Base-by-base conservation (phyloP, 2,329 filamentous ascomycete species). In the Chaetomium olivaceum region DNA sequence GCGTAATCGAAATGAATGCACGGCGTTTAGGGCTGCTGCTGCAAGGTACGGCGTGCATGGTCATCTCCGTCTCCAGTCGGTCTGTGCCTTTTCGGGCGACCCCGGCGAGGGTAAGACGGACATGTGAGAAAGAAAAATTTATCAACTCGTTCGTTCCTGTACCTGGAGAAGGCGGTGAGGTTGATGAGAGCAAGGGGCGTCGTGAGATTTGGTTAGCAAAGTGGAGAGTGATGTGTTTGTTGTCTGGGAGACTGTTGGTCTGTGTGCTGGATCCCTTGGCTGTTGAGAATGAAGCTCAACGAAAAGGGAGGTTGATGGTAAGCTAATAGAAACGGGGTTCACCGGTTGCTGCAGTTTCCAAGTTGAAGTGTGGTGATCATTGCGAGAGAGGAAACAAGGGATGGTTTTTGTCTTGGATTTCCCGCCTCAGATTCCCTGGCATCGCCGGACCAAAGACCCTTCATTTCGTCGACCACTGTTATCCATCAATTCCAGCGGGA, bases 201-300 rank as follows among this genome's bases (percentile, higher is more conserved):
- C 36, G 31, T 39, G 31, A 19, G 19, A 21, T 14, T 36, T n/a
- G 31, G 54, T 36, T 57, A 12, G 31, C 16, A 19, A 36, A 43
- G 29, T 57, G 54, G 54, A 39, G 14, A 57, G 29, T n/a, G n/a
- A 21, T 25, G 54, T 5, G 2, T 27, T 21, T 57, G 54, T 57
- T 57, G 54, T 21, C 54, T 57, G 31, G 54, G 54, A 57, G 33
- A 57, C 54, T 57, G 54, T 14, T 57, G 54, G 54, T 57, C 54
- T 57, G 54, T 57, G 54, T 57, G 31, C 27, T 29, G 19, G 27
- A 31, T 36, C 27, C 51, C 51, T 25, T 54, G 29, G 31, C 19
- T 19, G 29, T 48, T 48, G n/a, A 48, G n/a, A 48, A 48, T 9
- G n/a, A 48, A 54, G 21, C 16, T 31, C 23, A 27, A 23, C 21